Evolutionary conservation across 2,329 filamentous ascomycete genomes (phyloP).

Genomic region (Herpomyces periplanetae): DNA sequence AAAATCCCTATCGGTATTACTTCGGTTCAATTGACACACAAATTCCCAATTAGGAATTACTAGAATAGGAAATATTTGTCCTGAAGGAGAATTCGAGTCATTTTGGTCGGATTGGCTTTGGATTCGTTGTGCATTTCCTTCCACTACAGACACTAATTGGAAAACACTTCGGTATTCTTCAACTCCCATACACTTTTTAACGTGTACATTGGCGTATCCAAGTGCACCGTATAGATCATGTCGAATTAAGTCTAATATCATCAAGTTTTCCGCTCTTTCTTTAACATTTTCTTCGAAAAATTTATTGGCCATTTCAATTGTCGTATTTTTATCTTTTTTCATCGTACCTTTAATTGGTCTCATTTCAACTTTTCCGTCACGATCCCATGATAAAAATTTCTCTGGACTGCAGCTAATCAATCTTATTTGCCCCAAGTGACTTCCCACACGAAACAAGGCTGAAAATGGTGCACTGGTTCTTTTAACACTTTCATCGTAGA

Average conservation of each 20-base stretch:
- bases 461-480: slow-evolving; percentile 52
- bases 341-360: slow-evolving; percentile 89
- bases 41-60: no score
- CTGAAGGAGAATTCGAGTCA: slow-evolving; percentile 1
- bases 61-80: slow-evolving; percentile 4
- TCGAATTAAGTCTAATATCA: slow-evolving; percentile 89
- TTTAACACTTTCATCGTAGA: no score
- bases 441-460: slow-evolving; percentile 31
- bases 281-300: slow-evolving; percentile 46
- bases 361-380: slow-evolving; percentile 22
- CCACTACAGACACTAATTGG: slow-evolving; percentile 59
- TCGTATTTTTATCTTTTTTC: slow-evolving; percentile 27
- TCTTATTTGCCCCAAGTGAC: slow-evolving; percentile 13
- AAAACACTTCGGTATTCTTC: slow-evolving; percentile 73
- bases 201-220: slow-evolving; percentile 27
- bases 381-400: slow-evolving; percentile 34
- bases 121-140: slow-evolving; percentile 13
- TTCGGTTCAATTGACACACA: no score
- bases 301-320: slow-evolving; percentile 25
- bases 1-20: no score
- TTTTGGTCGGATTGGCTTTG: slow-evolving; percentile 1
- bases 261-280: slow-evolving; percentile 75
- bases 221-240: slow-evolving; percentile 67
- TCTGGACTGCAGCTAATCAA: slow-evolving; percentile 57
- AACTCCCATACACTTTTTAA: slow-evolving; percentile 40